phyloP scores from a whole-genome alignment of 768 basidiomycete genomes.

The Pleurotus tuber-regium region DNA sequence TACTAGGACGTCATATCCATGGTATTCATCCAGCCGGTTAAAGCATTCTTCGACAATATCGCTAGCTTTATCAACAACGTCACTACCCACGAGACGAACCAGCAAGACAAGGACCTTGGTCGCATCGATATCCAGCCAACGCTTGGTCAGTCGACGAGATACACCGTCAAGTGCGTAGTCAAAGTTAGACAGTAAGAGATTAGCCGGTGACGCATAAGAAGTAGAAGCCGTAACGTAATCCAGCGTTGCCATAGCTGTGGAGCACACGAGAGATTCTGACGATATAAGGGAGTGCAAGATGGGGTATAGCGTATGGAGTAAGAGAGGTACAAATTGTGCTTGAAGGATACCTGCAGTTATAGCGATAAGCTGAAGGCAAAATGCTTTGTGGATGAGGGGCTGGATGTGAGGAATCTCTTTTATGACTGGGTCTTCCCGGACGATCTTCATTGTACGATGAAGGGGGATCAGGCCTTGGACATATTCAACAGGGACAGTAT shows the following conservation, averaged over 20 bases:
- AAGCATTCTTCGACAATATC: constrained; percentile 98
- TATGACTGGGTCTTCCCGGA: constrained; percentile 28
- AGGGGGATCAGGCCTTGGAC: constrained; percentile 64
- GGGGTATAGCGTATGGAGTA: constrained; percentile 82
- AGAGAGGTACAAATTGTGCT: constrained; percentile 64
- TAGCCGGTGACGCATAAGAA: constrained; percentile 86
- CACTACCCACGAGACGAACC: constrained; percentile 81
- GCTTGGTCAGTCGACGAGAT: constrained; percentile 74
- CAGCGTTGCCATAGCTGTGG: constrained; percentile 75
- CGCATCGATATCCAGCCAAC: constrained; percentile 84
- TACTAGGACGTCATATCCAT: constrained; percentile 86
- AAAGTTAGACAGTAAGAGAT: constrained; percentile 90
- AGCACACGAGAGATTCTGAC: constrained; percentile 58
- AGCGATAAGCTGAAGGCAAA: constrained; percentile 75
- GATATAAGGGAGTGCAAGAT: constrained; percentile 86
- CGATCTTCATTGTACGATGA: constrained; percentile 54
- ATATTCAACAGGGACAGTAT: constrained; percentile 52
- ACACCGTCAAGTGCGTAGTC: constrained; percentile 94
- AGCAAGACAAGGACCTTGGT: constrained; percentile 85
- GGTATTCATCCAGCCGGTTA: constrained; percentile 92
- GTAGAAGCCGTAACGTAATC: constrained; percentile 67
- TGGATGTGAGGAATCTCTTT: constrained; percentile 36
- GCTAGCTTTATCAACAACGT: constrained; percentile 84
- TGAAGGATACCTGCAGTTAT: constrained; percentile 70
- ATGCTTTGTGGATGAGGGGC: constrained; percentile 61